Evolutionary conservation across 164 flowering plant genomes (phyloP), one percentile per base, ranked within the genome.

Genomic region (Umbilicus rupestris): DNA sequence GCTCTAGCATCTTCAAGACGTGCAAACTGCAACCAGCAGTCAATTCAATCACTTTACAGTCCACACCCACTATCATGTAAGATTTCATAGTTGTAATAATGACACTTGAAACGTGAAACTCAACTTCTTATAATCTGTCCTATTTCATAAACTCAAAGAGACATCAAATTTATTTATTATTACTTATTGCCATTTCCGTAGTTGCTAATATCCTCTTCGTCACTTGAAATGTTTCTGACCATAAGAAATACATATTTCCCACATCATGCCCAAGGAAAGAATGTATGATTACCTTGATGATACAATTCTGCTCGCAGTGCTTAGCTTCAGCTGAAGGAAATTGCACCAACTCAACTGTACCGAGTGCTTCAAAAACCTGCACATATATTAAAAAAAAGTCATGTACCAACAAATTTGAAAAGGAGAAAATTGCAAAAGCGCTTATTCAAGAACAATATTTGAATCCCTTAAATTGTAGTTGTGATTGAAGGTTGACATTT

Each of bases 1-100:
- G 60, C 60, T 1, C 60, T 26, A 55, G 60, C 60, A 55, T 55
- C 60, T 55, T 26, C 33, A 26, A 28, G 33, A 55, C 60, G 60
- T 28, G 35, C 17, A 55, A 55, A 55, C 60, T 55, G 33, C 60
- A 55, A 28, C 33, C 29, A 28, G 33, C 31, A 55, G 33, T 7
- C 60, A 55, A 2, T 14, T 11, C 31, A 55, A 26, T 28, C 29
- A n/a, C n/a, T n/a, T n/a, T n/a, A n/a, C n/a, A 28, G 33, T 55
- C 7, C 60, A 28, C 19, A 55, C 14, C 22, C 29, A 24, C 28
- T 11, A 50, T 16, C 57, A 50, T 20, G 28, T 50, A 20, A 50
- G 28, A 55, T 28, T 26, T 26, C 33, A 26, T 55, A 55, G 60
- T 55, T 17, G 29, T 52, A 3, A 3, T 11, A 52, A 52, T 52